Evolutionary conservation across 176 grass and related monocot species (phyloP), one percentile per base, ranked within the genome.

Genomic region (Oryza glaberrima): DNA sequence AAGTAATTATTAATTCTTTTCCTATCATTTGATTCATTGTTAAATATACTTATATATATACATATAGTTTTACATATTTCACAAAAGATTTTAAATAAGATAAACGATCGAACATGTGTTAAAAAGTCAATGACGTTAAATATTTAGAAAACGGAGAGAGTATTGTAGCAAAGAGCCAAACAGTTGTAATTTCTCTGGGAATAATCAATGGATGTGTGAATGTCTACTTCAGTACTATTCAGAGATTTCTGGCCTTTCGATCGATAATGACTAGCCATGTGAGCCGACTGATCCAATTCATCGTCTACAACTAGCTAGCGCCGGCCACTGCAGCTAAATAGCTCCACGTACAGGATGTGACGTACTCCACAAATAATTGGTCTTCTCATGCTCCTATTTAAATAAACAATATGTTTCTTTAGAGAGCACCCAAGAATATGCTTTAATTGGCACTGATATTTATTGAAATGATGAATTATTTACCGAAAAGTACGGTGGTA

Each of bases 191-290:
- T 60, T 60, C 16, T 41, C 16, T 38, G 16, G 14, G 15, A 41
- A 15, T 35, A 67, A 32, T 70, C 20, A 9, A 19, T 8, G 28
- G 17, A 14, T 11, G 43, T 16, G 11, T 16, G 11, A 22, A 70
- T 17, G 68, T 44, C 75, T 25, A 19, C 75, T 35, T 80, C 13
- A 9, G 1, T 46, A 52, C 1, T 78, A 71, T 23, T n/a, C 19
- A 32, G 22, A 81, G 22, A 81, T 67, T 72, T 71, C 38, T 15
- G 60, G 69, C 47, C 81, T 80, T 84, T 80, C 19, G 9, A 36
- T 25, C 13, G 70, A 80, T 23, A 88, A 80, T 61, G 81, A 84
- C 61, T 14, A 74, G 19, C 45, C 45, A 79, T 81, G 74, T 65
- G 58, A 67, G 67, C 28, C 14, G 13, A 51, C 69, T 80, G 69